Percentiles rank a stretch among this genome's conserved stretches.
Conservation (phyloP, 2,329 filamentous ascomycete genomes). For the Fusarium decemcellulare region DNA sequence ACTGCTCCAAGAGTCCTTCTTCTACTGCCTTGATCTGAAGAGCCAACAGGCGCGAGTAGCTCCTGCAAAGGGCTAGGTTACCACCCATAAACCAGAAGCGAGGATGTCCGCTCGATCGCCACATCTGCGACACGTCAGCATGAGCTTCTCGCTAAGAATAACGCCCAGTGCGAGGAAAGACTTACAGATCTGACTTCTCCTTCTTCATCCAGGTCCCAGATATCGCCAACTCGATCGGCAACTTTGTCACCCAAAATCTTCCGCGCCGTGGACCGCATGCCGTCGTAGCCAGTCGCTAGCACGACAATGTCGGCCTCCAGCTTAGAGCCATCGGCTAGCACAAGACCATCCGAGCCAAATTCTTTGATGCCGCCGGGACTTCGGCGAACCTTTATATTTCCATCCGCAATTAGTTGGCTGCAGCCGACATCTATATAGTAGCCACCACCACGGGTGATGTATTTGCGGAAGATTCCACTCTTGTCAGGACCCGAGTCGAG, state of each 20-base stretch:
- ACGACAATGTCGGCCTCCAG: constrained; percentile 59
- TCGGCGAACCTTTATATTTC: constrained; percentile 55
- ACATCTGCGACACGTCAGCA: constrained; percentile 12
- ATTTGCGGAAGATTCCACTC: constrained; percentile 61
- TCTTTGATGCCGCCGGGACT: constrained; percentile 49
- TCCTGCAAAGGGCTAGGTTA: constrained; percentile 20
- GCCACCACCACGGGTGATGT: constrained; percentile 53
- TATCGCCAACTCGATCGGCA: constrained; percentile 38
- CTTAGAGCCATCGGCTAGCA: constrained; percentile 51
- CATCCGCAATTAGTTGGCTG: constrained; percentile 56
- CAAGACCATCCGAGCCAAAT: constrained; percentile 46
- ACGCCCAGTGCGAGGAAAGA: neutral
- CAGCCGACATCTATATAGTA: constrained; percentile 61
- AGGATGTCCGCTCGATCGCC: constrained; percentile 27
- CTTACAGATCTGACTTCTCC: constrained; percentile 28
- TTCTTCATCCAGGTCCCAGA: constrained; percentile 26
- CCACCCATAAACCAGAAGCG: constrained; percentile 32
- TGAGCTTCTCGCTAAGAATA: rapidly evolving
- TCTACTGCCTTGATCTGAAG: constrained; percentile 31
- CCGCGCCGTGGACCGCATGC: constrained; percentile 53
- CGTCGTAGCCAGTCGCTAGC: constrained; percentile 59
- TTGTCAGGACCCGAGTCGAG: constrained; percentile 68
- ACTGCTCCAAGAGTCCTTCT: constrained; percentile 6
- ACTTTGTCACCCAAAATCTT: constrained; percentile 55
- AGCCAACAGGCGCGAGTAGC: constrained; percentile 21